Conservation (phyloP, 441 rosid species). For the Euphorbia celastroides region DNA sequence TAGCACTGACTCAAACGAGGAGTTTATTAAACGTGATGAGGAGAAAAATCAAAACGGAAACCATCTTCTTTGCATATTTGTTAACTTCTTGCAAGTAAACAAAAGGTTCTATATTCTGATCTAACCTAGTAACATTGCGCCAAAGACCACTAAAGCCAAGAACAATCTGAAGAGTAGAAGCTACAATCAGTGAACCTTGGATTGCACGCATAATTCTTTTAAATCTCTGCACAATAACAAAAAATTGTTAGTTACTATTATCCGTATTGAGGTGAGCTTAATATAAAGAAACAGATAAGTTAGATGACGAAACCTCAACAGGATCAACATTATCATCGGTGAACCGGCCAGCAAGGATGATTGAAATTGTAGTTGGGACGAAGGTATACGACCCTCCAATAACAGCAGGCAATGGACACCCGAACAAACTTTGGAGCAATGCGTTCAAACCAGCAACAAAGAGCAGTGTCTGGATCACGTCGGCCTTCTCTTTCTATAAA, state of each 20-base stretch:
- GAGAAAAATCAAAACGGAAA: no score
- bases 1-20: not conserved
- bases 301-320: slow-evolving; percentile 47
- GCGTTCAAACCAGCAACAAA: slow-evolving; percentile 77
- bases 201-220: slow-evolving; percentile 81
- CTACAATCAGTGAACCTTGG: slow-evolving; percentile 89
- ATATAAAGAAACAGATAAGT: no score
- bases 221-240: slow-evolving; percentile 55
- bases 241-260: slow-evolving; percentile 13
- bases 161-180: slow-evolving; percentile 91
- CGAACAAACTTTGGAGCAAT: slow-evolving; percentile 54
- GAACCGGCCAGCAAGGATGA: slow-evolving; percentile 83
- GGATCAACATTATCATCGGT: slow-evolving; percentile 54
- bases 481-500: slow-evolving; percentile 66
- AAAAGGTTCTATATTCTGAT: slow-evolving; percentile 16
- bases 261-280: no score
- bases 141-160: slow-evolving; percentile 98
- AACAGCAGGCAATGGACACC: slow-evolving; percentile 72
- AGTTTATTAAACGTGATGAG: no score
- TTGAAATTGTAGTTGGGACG: slow-evolving; percentile 68
- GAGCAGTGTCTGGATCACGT: slow-evolving; percentile 57
- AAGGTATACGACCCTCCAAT: slow-evolving; percentile 75
- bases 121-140: slow-evolving; percentile 86
- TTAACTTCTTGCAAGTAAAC: no score
- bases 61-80: no score